Base-by-base conservation (phyloP, 2,329 filamentous ascomycete species). In the Scedosporium apiospermum region DNA sequence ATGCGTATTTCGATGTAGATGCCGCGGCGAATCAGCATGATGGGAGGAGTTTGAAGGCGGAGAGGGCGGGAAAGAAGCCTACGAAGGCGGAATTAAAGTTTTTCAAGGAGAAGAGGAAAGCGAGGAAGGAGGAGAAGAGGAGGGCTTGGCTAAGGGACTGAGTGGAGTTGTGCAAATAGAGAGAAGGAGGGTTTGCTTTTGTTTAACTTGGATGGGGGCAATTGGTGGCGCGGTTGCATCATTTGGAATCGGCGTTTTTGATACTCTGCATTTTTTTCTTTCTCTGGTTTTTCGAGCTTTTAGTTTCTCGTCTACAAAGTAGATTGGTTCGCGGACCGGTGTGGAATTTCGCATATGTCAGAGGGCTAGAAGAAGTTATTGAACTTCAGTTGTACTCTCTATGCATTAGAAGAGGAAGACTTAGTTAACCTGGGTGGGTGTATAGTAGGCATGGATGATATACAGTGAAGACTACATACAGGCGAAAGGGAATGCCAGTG, bases 1-100 rank as follows among this genome's bases (percentile, higher is more conserved):
- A 90, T 71, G 90, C 92, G 49, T 98, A 88, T 76, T 99, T 98
- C 73, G 93, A 99, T 72, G 93, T 97, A 53, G 93, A 98, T 73
- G 90, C 92, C 4, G 93, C 92, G 3, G 93, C 93, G 4, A 97
- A 96, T 71, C 85, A 85, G 63, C 93, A 99, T 71, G 88, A 96
- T 68, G 95, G 95, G 1, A 85, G 88, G 64, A 97, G 93, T 71
- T 78, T 99, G 64, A 96, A 93, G 76, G 95, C 92, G 1, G 95
- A 99, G 79, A 83, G 95, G 62, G 87, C 89, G 63, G 86, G 87
- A 62, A 93, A 95, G 82, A 92, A 91, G 75, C 81, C 93, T 26
- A 88, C 79, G 63, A 96, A 93, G 80, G 81, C 89, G 65, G 91
- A 99, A 77, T 77, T 99, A 66, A 93, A 96, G 78, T 86, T 88